Evolutionary conservation across 2,329 filamentous ascomycete genomes (phyloP).

Genomic region (Bipolaris gigantea): DNA sequence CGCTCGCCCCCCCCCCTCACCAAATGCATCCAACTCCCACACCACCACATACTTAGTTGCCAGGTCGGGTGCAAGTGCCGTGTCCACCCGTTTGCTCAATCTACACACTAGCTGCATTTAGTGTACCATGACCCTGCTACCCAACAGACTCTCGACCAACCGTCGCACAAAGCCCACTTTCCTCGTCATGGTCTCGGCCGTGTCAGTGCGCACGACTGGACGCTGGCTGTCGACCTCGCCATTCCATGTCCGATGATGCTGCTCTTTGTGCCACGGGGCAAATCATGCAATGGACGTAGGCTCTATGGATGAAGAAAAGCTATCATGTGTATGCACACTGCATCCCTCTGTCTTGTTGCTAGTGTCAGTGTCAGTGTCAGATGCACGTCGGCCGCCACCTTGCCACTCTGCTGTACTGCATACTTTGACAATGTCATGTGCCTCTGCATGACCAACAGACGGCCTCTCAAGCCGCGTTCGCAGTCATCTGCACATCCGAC

Average conservation of each 20-base stretch:
- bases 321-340: too few relatives aligned
- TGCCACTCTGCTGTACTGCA: constrained; percentile 1
- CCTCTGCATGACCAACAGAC: background rate
- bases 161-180: too few relatives aligned
- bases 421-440: constrained; percentile 6
- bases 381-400: constrained; percentile 20
- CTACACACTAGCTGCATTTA: too few relatives aligned
- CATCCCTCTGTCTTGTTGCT: too few relatives aligned
- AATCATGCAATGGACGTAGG: background rate
- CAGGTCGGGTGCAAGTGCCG: too few relatives aligned
- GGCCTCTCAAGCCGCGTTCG: background rate
- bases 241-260: constrained; percentile 14
- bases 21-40: constrained; percentile 18
- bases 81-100: too few relatives aligned
- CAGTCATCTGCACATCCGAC: background rate
- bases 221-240: background rate
- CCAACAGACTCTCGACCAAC: too few relatives aligned
- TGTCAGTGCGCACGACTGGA: too few relatives aligned
- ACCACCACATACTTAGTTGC: constrained; percentile 5
- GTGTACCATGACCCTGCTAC: too few relatives aligned
- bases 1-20: constrained; percentile 1
- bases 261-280: constrained; percentile 8
- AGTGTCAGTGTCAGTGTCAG: background rate
- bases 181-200: too few relatives aligned
- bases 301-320: too few relatives aligned